Evolutionary conservation across 306 rosid species (phyloP).

Genomic region (Malus orientalis): DNA sequence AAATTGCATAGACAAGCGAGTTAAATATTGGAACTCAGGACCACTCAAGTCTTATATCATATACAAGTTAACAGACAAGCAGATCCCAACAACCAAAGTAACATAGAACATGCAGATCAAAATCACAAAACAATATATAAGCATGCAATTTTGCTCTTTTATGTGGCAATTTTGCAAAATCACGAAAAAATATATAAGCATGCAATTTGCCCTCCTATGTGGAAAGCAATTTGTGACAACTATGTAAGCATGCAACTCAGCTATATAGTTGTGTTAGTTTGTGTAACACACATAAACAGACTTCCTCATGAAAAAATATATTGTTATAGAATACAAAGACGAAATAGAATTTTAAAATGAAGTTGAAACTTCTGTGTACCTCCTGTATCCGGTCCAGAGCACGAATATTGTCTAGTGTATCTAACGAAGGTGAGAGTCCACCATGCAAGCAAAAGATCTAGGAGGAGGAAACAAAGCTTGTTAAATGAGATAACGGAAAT

Average conservation of each 20-base stretch:
- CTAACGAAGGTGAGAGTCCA: conserved; percentile 93
- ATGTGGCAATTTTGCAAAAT: neutral
- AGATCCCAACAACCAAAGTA: neutral
- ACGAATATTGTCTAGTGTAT: conserved; percentile 82
- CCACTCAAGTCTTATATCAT: neutral
- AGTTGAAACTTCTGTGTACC: conserved; percentile 36
- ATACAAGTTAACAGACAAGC: neutral
- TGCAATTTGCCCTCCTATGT: neutral
- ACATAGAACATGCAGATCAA: neutral
- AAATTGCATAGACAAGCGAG: neutral
- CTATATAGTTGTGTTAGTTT: neutral
- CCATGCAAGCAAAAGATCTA: conserved; percentile 98
- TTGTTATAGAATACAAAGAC: neutral
- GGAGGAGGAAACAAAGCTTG: neutral
- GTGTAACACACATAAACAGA: neutral
- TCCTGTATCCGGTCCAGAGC: conserved; percentile 92
- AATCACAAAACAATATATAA: neutral
- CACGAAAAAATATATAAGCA: neutral
- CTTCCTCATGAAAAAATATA: neutral
- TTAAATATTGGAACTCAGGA: neutral
- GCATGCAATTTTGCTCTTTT: neutral
- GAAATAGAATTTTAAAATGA: neutral
- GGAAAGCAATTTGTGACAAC: neutral
- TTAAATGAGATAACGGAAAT: neutral
- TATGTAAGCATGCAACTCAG: neutral